These are phyloP conservation scores for Stygiomarasmius scandens DNA, from an alignment of 1,284 basidiomycete genomes.

Conservation along the genomic window DNA sequence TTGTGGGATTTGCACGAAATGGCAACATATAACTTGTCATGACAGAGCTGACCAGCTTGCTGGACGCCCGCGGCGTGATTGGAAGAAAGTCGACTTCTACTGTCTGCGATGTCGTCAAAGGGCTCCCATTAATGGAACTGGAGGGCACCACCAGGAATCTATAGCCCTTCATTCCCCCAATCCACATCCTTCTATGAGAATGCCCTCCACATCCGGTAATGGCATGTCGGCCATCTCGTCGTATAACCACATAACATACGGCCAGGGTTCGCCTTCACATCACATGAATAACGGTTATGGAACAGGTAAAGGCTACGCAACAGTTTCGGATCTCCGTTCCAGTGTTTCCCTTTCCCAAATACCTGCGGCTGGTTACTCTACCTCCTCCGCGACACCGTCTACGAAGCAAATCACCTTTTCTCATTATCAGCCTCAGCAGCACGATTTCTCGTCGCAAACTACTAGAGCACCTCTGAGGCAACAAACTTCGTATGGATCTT, in stretches of 20 bases:
- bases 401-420: conserved; percentile 41
- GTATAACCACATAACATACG: conserved; percentile 12
- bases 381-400: background rate
- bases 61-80: conserved; percentile 66
- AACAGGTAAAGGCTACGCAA: conserved; percentile 1
- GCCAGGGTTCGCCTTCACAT: conserved; percentile 3
- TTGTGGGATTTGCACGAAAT: conserved; percentile 77
- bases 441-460: conserved; percentile 38
- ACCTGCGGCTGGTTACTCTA: background rate
- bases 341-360: background rate
- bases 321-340: conserved; percentile 12
- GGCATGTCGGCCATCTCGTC: background rate
- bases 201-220: background rate
- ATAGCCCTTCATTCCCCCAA: conserved; percentile 23
- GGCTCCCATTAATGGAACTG: background rate
- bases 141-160: conserved; percentile 18
- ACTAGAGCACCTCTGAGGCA: conserved; percentile 1
- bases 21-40: conserved; percentile 85
- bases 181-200: conserved; percentile 4
- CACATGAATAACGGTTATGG: conserved; percentile 6
- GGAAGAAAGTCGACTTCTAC: conserved; percentile 70
- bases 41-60: conserved; percentile 61
- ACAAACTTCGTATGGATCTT: background rate
- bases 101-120: conserved; percentile 51
- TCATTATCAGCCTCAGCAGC: conserved; percentile 55